Base-by-base conservation (phyloP, 257 asterid genomes). In the Primulina huaijiensis region DNA sequence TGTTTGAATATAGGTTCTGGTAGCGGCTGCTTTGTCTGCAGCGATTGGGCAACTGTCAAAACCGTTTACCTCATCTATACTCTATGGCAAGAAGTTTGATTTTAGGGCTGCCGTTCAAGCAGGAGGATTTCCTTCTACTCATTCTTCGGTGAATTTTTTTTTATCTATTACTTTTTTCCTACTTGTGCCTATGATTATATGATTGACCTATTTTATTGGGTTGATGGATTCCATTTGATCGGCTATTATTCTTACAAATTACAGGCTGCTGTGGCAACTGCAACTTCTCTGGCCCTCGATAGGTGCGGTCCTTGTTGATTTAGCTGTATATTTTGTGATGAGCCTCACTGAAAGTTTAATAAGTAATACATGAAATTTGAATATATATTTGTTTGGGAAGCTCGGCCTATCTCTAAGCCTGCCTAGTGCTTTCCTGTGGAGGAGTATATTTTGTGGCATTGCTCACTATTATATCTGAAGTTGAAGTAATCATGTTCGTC, bases 121-220 rank as follows among this genome's bases (percentile, higher is more conserved):
- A 78, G 98, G 97, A 73, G 97, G 98, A 7, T 84, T 92, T 70
- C 98, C 98, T 80, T 92, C 98, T 52, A 85, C 95, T 0, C 98
- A 92, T 83, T 88, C 98, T 63, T 92, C 97, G 60, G 97, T 90
- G 83, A 80, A 23, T 23, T 40, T 12, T 11, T 17, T 29, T 10
- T 53, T 10, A 70, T 53, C 11, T 27, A 17, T 52, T 23, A 4
- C 6, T 37, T 30, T 65, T 52, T 65, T 33, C 38, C 21, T 35
- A 16, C 53, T 43, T 56, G 3, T 68, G 30, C 52, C 19, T 34
- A 6, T 1, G 29, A 63, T 52, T 63, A 29, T 56, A 2, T 60
- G 46, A 21, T 58, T 33, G 21, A n/a, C 8, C 53, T 19, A 19
- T 40, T 21, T 76, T 34, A 23, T 52, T 52, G 6, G 7, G 6